Evolutionary conservation across 305 asterid species (phyloP), one percentile per base, ranked within the genome.

Genomic region (Fraxinus albicans): DNA sequence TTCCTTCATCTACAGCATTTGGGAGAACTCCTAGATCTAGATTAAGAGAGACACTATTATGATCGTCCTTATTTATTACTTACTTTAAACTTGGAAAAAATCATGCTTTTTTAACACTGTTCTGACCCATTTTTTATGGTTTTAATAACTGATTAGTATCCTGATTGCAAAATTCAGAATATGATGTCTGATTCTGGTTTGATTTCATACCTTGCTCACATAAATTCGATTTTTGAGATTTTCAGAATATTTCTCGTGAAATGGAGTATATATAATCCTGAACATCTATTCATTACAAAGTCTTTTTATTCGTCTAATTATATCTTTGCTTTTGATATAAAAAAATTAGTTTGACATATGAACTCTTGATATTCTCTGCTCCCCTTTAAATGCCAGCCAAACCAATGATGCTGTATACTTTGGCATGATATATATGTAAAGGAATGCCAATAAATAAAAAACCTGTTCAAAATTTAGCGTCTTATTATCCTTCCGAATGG

Each of bases 401-500:
- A 42, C 34, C 2, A 63, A 25, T 40, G 25, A 81, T 17, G 65
- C 9, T 77, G n/a, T 34, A 21, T 44, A 77, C 6, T 35, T 82
- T 60, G 34, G 63, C 67, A 74, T 73, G 47, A 63, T 77, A 67
- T 27, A 25, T 70, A 27, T 21, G 36, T 13, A 17, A 10, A 76
- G 15, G 12, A 73, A 55, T 70, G 33, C 2, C 76, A 25, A 2
- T 77, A 25, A 70, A 47, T 44, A 83, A 17, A 40, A 44, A 83
- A 72, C 21, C 40, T 25, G 2, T 53, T 83, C 23, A 33, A 73
- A 73, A 40, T 33, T 80, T 86, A 60, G 78, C 70, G 80, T 6
- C 6, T 83, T 69, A 3, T 72, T 17, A 25, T 40, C 85, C 15
- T 4, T 50, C 80, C 80, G 86, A 15, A 77, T 90, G 73, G 75